Conservation (phyloP, 1,284 basidiomycete species). For the Afroboletus lepidellus region DNA sequence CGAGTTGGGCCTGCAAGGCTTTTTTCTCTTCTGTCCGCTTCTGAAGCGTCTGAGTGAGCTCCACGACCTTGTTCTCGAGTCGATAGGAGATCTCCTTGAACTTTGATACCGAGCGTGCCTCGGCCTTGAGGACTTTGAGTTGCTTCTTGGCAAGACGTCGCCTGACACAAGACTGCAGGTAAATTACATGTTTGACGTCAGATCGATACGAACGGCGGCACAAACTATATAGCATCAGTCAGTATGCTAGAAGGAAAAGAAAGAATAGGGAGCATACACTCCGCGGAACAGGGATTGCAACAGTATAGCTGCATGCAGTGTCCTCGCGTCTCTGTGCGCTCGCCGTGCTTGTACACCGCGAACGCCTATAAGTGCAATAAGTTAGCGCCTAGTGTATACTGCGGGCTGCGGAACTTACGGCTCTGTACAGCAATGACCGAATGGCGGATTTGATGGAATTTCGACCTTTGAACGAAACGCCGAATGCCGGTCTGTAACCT, state of each 20-base stretch:
- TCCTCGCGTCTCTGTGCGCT: conserved; percentile 60
- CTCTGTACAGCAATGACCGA: conserved; percentile 81
- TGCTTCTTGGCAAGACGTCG: conserved; percentile 87
- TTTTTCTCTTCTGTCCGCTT: conserved; percentile 92
- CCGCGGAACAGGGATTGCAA: conserved; percentile 90
- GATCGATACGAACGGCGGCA: conserved; percentile 61
- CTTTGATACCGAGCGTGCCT: conserved; percentile 95
- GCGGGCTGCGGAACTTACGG: conserved; percentile 54
- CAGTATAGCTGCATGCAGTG: conserved; percentile 65
- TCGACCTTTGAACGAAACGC: conserved; percentile 71
- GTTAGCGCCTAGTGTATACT: conserved; percentile 8
- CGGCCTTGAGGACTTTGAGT: conserved; percentile 79
- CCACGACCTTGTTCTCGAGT: conserved; percentile 99
- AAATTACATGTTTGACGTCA: conserved; percentile 77
- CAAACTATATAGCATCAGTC: conserved; percentile 45
- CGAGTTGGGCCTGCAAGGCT: conserved; percentile 73
- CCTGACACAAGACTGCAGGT: conserved; percentile 90
- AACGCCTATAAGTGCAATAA: conserved; percentile 50
- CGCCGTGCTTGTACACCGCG: conserved; percentile 81
- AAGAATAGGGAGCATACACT: conserved; percentile 59
- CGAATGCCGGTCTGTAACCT: conserved; percentile 77
- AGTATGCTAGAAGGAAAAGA: conserved; percentile 6
- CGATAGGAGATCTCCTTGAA: conserved; percentile 99
- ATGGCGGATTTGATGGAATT: conserved; percentile 63
- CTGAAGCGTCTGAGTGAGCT: conserved; percentile 96